Percentiles rank a stretch among this genome's conserved stretches.
Conservation (phyloP, 2,329 filamentous ascomycete species). For the Pyrenophora tritici-repentis region DNA sequence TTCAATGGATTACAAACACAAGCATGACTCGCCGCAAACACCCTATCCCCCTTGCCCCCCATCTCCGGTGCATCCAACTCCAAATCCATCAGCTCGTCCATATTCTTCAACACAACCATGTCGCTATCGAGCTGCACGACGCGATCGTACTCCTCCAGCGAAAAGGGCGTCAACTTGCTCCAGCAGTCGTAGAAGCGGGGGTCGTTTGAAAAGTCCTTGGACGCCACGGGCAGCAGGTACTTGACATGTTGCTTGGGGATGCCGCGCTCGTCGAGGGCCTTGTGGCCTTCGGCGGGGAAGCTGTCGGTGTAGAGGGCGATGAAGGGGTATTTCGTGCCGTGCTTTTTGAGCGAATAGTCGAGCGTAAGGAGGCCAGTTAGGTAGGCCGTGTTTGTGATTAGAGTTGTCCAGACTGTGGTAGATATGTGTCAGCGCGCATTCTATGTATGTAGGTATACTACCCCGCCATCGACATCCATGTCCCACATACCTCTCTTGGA, state of each 20-base stretch:
- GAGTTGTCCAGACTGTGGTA: slow-evolving; percentile 75
- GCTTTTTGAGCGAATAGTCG: slow-evolving; percentile 72
- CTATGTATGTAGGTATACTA: too few species aligned
- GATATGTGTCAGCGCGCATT: not conserved
- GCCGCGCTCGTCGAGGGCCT: slow-evolving; percentile 69
- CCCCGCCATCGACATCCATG: not conserved
- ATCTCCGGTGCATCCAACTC: slow-evolving; percentile 65
- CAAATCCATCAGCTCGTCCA: slow-evolving; percentile 92
- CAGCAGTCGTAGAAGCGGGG: slow-evolving; percentile 89
- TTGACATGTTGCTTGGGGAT: slow-evolving; percentile 73
- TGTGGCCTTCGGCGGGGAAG: slow-evolving; percentile 70
- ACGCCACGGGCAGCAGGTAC: slow-evolving; percentile 69
- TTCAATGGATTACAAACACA: slow-evolving; percentile 84
- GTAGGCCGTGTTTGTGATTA: slow-evolving; percentile 85
- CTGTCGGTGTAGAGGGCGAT: slow-evolving; percentile 81
- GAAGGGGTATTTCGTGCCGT: slow-evolving; percentile 73
- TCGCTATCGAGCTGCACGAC: slow-evolving; percentile 87
- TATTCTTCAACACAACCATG: slow-evolving; percentile 82
- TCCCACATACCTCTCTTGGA: slow-evolving; percentile 45
- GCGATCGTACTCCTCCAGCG: slow-evolving; percentile 74
- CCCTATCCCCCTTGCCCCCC: slow-evolving; percentile 61
- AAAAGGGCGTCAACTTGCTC: slow-evolving; percentile 83
- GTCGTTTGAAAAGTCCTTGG: slow-evolving; percentile 74
- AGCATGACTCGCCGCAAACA: slow-evolving; percentile 83
- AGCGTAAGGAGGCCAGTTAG: slow-evolving; percentile 82